Base-by-base conservation (phyloP, 495 filamentous ascomycete species). In the Aspergillus leporis region DNA sequence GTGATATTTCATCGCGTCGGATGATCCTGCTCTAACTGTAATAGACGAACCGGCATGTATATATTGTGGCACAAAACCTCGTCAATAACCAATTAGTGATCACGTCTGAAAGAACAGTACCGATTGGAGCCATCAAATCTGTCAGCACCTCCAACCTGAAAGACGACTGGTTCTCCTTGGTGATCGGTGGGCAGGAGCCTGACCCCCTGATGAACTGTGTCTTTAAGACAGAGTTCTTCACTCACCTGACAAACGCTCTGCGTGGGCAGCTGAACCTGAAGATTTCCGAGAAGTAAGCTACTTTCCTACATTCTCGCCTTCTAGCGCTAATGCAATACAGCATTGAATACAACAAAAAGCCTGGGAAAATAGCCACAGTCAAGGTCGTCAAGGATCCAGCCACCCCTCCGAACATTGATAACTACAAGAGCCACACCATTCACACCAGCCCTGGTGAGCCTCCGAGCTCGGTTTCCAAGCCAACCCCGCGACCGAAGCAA, bases 321-420 rank as follows among this genome's bases (percentile, higher is more conserved):
- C 13, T 6, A 31, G 41, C 5, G 12, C 73, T 79, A 65, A 80
- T 23, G 63, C 6, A n/a, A 23, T 16, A 18, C 59, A 84, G 79
- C 1, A 93, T 99, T 68, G 91, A 97, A 69, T 99, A 94, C 72
- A 92, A 93, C 66, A 99, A 98, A 83, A 99, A 99, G 77, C 95
- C 95, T 4, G 91, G 92, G 34, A 99, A 99, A 78, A 81, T 90
- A 66, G 86, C 91, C 45, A 65, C 82, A 3, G 87, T 99, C 62
- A 98, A 98, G 79, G 89, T 87, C 2, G 66, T 96, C 59, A 97
- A 96, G 73, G 95, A 99, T 67, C 84, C 90, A 5, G 81, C 80
- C 13, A 78, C 85, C n/a, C 73, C 43, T 1, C 43, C 78, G 25
- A 71, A 83, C 51, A 84, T 87, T 41, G 95, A 98, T 68, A 80